These are phyloP conservation scores for Platanthera guangdongensis DNA, from an alignment of 106 monocot species.

Conservation along the genomic window DNA sequence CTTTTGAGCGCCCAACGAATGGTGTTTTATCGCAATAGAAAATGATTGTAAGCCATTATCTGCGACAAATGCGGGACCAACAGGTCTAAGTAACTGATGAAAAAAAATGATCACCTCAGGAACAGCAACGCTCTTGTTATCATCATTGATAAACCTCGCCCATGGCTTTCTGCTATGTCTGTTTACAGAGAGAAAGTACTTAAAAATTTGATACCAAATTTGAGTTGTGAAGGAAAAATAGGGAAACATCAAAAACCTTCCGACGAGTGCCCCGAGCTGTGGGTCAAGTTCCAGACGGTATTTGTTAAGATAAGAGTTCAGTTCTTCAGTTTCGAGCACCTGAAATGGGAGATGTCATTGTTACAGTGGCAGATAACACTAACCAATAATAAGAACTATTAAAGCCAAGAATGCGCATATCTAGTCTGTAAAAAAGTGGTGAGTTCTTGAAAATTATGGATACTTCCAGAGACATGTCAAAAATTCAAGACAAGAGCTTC, in stretches of 20 bases:
- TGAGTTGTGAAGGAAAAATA: not conserved
- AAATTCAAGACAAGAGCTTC: no score
- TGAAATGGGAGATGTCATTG: slow-evolving; percentile 9
- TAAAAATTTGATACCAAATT: not conserved
- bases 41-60: slow-evolving; percentile 13
- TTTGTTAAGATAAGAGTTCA: slow-evolving; percentile 62
- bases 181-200: slow-evolving; percentile 1
- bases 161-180: slow-evolving; percentile 90
- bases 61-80: not conserved
- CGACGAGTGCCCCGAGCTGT: slow-evolving; percentile 63
- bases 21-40: not conserved
- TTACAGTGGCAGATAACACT: not conserved
- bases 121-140: slow-evolving; percentile 73
- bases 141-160: slow-evolving; percentile 70
- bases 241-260: slow-evolving; percentile 40
- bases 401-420: not conserved
- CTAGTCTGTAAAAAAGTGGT: no score
- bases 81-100: no score
- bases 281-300: slow-evolving; percentile 80
- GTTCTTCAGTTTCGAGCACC: slow-evolving; percentile 87
- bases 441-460: no score
- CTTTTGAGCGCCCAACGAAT: not conserved
- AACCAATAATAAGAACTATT: not conserved
- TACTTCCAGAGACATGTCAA: no score
- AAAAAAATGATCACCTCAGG: slow-evolving; percentile 47